A percentile compares a stretch with the other conserved stretches of the same genome.
Conservation (phyloP, 495 filamentous ascomycete genomes). For the Talaromyces adpressus region DNA sequence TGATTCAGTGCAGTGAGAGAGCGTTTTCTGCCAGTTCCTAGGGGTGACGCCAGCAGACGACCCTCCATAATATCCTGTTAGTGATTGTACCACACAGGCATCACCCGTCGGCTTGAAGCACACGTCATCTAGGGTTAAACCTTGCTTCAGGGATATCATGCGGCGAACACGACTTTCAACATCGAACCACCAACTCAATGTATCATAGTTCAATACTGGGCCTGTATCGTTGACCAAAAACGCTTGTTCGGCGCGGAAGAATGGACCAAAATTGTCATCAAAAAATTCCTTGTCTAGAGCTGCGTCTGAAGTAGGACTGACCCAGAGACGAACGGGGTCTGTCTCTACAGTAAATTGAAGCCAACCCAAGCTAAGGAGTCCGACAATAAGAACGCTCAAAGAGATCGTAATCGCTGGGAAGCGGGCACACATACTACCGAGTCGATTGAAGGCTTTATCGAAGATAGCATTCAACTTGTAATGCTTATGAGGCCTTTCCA, state of each 20-base stretch:
- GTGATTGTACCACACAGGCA: slow-evolving; percentile 86
- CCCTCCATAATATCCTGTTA: slow-evolving; percentile 77
- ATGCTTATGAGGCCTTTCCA: slow-evolving; percentile 58
- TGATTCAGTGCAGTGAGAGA: slow-evolving; percentile 64
- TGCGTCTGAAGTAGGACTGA: slow-evolving; percentile 83
- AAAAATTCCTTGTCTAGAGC: slow-evolving; percentile 93
- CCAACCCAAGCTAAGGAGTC: slow-evolving; percentile 78
- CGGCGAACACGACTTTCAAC: slow-evolving; percentile 69
- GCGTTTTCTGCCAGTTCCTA: slow-evolving; percentile 57
- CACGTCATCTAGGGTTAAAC: slow-evolving; percentile 67
- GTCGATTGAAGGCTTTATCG: slow-evolving; percentile 70
- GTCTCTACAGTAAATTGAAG: slow-evolving; percentile 77
- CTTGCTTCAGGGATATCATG: slow-evolving; percentile 58
- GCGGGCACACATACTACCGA: slow-evolving; percentile 74
- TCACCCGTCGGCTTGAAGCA: slow-evolving; percentile 90
- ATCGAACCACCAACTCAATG: slow-evolving; percentile 87
- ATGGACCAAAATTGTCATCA: slow-evolving; percentile 90
- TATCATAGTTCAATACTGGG: slow-evolving; percentile 81
- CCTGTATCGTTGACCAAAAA: slow-evolving; percentile 90
- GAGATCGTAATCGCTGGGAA: slow-evolving; percentile 80
- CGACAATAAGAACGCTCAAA: slow-evolving; percentile 60
- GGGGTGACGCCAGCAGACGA: slow-evolving; percentile 54
- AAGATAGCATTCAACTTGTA: slow-evolving; percentile 74
- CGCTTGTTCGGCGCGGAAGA: slow-evolving; percentile 87
- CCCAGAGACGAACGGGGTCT: slow-evolving; percentile 89